Conservation (phyloP, 2,329 filamentous ascomycete species). For the Penicillium brevicompactum region DNA sequence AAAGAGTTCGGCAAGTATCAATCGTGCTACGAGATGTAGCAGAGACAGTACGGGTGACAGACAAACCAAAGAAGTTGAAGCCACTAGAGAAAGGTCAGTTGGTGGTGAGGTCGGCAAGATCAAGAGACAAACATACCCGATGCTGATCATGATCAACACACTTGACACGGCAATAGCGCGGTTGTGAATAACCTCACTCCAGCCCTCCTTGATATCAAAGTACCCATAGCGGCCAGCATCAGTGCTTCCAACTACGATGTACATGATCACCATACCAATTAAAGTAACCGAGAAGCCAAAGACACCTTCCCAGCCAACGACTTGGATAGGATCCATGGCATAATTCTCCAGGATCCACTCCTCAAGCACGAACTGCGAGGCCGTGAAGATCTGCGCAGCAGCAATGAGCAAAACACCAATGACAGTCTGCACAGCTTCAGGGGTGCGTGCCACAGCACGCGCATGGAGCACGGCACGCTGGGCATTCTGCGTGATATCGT, state of each 20-base stretch:
- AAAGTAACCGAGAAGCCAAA: slow-evolving; percentile 85
- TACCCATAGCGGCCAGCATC: slow-evolving; percentile 75
- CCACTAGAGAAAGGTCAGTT: slow-evolving; percentile 57
- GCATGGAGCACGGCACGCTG: slow-evolving; percentile 47
- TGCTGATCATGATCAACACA: slow-evolving; percentile 93
- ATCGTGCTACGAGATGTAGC: slow-evolving; percentile 95
- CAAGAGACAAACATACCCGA: slow-evolving; percentile 66
- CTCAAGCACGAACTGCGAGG: slow-evolving; percentile 92
- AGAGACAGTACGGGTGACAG: slow-evolving; percentile 84
- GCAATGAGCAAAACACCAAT: slow-evolving; percentile 89
- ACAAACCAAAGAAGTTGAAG: slow-evolving; percentile 98
- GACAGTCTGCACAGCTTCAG: slow-evolving; percentile 68
- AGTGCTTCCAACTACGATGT: slow-evolving; percentile 75
- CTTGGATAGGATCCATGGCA: slow-evolving; percentile 79
- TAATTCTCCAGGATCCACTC: slow-evolving; percentile 86
- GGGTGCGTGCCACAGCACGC: slow-evolving; percentile 46
- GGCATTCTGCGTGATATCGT: slow-evolving; percentile 37
- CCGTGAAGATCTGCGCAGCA: slow-evolving; percentile 93
- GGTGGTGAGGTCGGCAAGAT: slow-evolving; percentile 1
- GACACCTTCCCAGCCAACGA: slow-evolving; percentile 94
- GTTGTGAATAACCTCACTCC: slow-evolving; percentile 76
- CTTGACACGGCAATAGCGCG: slow-evolving; percentile 73
- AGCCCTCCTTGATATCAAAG: slow-evolving; percentile 87
- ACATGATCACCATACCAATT: slow-evolving; percentile 76
- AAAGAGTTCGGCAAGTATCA: slow-evolving; percentile 94